Conservation (phyloP, 257 asterid genomes). For the Lycium ferocissimum region DNA sequence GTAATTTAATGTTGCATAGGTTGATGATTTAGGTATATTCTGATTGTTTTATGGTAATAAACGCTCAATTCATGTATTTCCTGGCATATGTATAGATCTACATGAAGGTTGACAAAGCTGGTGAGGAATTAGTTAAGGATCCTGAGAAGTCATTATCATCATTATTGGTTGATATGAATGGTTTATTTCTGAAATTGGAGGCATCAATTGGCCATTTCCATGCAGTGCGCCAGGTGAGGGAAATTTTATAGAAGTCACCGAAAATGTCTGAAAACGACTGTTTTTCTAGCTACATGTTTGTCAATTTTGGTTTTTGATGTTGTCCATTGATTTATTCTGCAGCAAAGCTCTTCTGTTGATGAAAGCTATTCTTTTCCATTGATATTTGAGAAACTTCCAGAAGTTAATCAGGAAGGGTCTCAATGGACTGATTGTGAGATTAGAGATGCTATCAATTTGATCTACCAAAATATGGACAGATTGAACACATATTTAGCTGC, state of each 20-base stretch:
- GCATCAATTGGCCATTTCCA: constrained; percentile 91
- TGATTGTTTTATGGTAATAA: neutral
- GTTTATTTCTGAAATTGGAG: constrained; percentile 76
- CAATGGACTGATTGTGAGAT: constrained; percentile 91
- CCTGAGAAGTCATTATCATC: constrained; percentile 69
- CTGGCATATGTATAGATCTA: constrained; percentile 59
- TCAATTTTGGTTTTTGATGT: constrained; percentile 19
- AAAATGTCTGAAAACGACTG: constrained; percentile 7
- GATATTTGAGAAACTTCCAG: constrained; percentile 84
- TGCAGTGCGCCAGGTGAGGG: constrained; percentile 74
- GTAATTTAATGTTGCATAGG: neutral
- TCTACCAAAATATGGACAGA: constrained; percentile 73
- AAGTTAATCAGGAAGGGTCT: constrained; percentile 82
- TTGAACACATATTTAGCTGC: constrained; percentile 80
- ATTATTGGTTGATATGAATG: constrained; percentile 72
- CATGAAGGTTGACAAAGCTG: constrained; percentile 77
- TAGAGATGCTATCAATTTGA: constrained; percentile 77
- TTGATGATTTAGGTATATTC: neutral
- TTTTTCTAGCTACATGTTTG: constrained; percentile 26
- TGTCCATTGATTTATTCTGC: constrained; percentile 46
- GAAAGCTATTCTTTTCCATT: constrained; percentile 86
- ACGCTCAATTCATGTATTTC: neutral
- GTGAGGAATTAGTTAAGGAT: constrained; percentile 78
- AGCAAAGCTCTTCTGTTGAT: constrained; percentile 90
- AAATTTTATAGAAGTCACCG: neutral